These are phyloP conservation scores for Dryadomyces sulphureus DNA, from an alignment of 2,329 filamentous ascomycete genomes.

Conservation along the genomic window DNA sequence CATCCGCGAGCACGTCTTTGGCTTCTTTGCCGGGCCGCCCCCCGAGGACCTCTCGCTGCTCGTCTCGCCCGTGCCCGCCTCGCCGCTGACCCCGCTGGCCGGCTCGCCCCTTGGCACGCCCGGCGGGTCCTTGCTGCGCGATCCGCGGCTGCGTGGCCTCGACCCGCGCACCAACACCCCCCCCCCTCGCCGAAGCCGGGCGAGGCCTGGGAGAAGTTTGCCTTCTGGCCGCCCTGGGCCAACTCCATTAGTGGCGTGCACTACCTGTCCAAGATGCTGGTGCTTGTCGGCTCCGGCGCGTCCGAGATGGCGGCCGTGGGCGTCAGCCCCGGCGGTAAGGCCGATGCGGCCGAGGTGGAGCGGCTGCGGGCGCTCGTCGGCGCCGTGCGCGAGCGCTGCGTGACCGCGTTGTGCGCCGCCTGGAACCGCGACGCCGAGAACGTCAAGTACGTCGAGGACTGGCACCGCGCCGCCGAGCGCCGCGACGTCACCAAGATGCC, in stretches of 20 bases:
- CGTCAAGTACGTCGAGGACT: conserved; percentile 85
- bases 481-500: conserved; percentile 89
- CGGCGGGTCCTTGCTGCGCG: conserved; percentile 45
- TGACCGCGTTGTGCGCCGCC: conserved; percentile 71
- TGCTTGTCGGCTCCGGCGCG: conserved; percentile 71
- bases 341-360: conserved; percentile 47
- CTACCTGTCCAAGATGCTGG: conserved; percentile 70
- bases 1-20: conserved; percentile 62
- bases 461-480: conserved; percentile 69
- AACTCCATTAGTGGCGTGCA: conserved; percentile 88
- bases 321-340: conserved; percentile 37
- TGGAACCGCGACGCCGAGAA: conserved; percentile 93
- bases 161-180: conserved; percentile 47
- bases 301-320: conserved; percentile 69
- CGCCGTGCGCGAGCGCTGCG: conserved; percentile 67
- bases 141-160: conserved; percentile 59
- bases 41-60: conserved; percentile 81
- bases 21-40: conserved; percentile 77
- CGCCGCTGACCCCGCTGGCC: conserved; percentile 17
- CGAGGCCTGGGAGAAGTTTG: conserved; percentile 82
- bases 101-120: too few relatives aligned
- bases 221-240: conserved; percentile 89
- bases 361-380: conserved; percentile 62
- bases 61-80: conserved; percentile 65
- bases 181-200: conserved; percentile 58